A percentile compares a stretch with the other conserved stretches of the same genome.
Conservation (phyloP, 148 eudicot species). For the Dysphania ambrosioides region DNA sequence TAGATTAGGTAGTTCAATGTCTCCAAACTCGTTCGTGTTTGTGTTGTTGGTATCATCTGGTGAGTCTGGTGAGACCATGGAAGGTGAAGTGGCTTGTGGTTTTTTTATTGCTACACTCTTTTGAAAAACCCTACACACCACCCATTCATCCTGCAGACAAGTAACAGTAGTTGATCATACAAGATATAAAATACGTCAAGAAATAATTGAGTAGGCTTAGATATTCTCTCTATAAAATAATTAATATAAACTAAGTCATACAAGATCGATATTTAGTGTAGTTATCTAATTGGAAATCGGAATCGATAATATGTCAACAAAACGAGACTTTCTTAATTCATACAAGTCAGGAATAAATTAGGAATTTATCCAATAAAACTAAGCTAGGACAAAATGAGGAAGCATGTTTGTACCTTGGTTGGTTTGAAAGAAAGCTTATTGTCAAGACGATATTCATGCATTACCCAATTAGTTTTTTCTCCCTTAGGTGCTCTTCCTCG, state of each 20-base stretch:
- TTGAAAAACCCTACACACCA: constrained; percentile 77
- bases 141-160: constrained; percentile 81
- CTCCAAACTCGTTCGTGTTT: constrained; percentile 51
- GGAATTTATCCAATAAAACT: no score
- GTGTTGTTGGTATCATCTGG: constrained; percentile 49
- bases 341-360: no score
- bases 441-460: constrained; percentile 89
- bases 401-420: no score
- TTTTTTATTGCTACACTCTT: constrained; percentile 56
- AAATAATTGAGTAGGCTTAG: no score
- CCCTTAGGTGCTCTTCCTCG: constrained; percentile 93
- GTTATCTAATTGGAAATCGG: no score
- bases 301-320: no score
- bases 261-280: no score
- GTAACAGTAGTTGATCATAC: neutral
- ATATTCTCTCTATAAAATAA: no score
- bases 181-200: no score
- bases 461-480: constrained; percentile 92
- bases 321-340: no score
- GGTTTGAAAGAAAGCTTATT: constrained; percentile 53
- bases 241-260: no score
- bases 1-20: constrained; percentile 52
- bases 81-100: constrained; percentile 49
- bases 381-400: no score
- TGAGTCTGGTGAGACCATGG: constrained; percentile 52